Conservation (phyloP, 345 rosid species). For the Salix brachista region DNA sequence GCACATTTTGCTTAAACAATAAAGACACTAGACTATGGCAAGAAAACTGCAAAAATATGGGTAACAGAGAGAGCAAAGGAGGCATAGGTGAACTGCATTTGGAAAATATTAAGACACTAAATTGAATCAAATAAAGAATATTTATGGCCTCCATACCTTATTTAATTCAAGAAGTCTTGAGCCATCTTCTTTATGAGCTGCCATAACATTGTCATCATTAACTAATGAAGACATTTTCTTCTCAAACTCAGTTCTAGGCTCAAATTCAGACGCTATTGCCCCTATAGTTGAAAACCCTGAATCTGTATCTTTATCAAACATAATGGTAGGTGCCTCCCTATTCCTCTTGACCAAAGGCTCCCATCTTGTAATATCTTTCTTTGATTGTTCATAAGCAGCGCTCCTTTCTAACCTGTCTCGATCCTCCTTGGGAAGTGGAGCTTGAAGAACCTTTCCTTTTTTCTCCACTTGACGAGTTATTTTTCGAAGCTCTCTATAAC, state of each 20-base stretch:
- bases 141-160: slow-evolving; percentile 39
- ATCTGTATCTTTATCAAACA: slow-evolving; percentile 65
- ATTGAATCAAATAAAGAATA: slow-evolving; percentile 1
- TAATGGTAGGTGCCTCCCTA: slow-evolving; percentile 77
- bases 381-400: slow-evolving; percentile 51
- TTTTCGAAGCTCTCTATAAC: slow-evolving; percentile 54
- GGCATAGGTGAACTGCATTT: not conserved
- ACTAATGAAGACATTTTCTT: slow-evolving; percentile 79
- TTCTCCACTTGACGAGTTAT: slow-evolving; percentile 41
- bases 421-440: slow-evolving; percentile 70
- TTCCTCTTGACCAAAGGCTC: slow-evolving; percentile 73
- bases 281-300: slow-evolving; percentile 83
- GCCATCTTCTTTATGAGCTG: slow-evolving; percentile 83
- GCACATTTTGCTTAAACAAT: not conserved
- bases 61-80: not conserved
- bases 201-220: slow-evolving; percentile 49
- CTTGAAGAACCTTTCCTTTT: slow-evolving; percentile 54
- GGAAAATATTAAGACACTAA: not conserved
- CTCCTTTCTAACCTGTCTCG: slow-evolving; percentile 75
- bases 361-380: slow-evolving; percentile 69
- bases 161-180: slow-evolving; percentile 79
- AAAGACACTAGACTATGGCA: not conserved
- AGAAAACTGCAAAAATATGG: not conserved
- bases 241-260: slow-evolving; percentile 92
- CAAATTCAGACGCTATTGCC: slow-evolving; percentile 85